These are phyloP conservation scores for Termitomyces sp. DNA, from an alignment of 768 basidiomycete species.

Conservation along the genomic window DNA sequence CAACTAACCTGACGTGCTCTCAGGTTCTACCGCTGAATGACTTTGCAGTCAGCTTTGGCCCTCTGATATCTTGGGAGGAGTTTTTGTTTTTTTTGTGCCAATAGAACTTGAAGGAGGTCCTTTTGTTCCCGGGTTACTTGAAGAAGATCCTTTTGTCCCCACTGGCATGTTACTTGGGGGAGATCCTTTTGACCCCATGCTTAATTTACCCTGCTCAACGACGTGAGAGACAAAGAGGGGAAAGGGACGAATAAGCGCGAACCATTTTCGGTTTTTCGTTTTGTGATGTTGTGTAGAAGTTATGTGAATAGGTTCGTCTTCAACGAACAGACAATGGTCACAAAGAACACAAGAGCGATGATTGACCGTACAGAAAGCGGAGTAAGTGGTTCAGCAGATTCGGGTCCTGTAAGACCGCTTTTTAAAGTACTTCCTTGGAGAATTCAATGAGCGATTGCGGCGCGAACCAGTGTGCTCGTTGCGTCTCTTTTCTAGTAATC, in stretches of 20 bases:
- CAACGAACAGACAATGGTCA: background rate
- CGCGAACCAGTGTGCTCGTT: too few relatives aligned
- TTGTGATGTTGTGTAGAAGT: too few relatives aligned
- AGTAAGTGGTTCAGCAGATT: too few relatives aligned
- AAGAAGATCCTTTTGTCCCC: background rate
- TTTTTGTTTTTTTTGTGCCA: background rate
- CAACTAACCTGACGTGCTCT: background rate
- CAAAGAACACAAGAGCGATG: background rate
- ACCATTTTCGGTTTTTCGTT: background rate
- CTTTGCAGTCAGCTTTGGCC: background rate
- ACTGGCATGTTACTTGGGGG: too few relatives aligned
- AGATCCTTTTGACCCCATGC: background rate
- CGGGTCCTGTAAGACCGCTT: too few relatives aligned
- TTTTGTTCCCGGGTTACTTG: background rate
- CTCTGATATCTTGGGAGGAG: background rate
- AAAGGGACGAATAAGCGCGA: background rate
- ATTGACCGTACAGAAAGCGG: background rate
- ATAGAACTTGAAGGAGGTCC: background rate
- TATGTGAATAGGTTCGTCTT: too few relatives aligned
- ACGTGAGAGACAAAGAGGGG: background rate
- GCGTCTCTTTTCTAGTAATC: too few relatives aligned
- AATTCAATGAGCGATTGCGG: too few relatives aligned
- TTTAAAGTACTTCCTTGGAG: too few relatives aligned
- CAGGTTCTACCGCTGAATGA: background rate
- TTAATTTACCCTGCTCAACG: background rate